Conservation (phyloP, 164 flowering plant genomes). For the Brasenia schreberi region DNA sequence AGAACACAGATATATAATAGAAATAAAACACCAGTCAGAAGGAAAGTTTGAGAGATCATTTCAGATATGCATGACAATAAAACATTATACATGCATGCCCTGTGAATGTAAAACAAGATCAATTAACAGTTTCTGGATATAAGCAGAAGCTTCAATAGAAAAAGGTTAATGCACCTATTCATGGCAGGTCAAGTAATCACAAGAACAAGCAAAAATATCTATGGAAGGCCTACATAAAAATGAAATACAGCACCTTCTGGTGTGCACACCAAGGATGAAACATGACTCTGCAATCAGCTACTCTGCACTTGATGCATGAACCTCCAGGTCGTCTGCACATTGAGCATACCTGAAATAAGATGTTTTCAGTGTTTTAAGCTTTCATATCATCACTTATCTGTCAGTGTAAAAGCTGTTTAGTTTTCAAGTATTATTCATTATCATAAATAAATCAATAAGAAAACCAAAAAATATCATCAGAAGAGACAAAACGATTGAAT, state of each 20-base stretch:
- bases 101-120: too few relatives aligned
- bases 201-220: too few relatives aligned
- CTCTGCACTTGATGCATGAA: constrained; percentile 40
- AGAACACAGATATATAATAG: neutral
- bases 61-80: neutral
- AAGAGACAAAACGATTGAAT: too few relatives aligned
- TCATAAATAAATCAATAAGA: too few relatives aligned
- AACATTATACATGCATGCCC: too few relatives aligned
- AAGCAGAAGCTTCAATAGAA: too few relatives aligned
- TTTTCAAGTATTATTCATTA: too few relatives aligned
- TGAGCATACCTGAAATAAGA: constrained; percentile 35
- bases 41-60: neutral
- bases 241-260: constrained; percentile 27
- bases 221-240: too few relatives aligned
- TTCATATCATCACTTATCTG: neutral
- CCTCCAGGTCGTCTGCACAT: constrained; percentile 50
- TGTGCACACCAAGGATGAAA: constrained; percentile 80
- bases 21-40: neutral
- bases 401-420: neutral
- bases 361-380: neutral
- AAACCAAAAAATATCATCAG: too few relatives aligned
- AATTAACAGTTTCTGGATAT: too few relatives aligned
- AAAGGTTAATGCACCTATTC: too few relatives aligned
- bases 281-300: constrained; percentile 24
- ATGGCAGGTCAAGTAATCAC: too few relatives aligned